Evolutionary conservation across 176 grass and related monocot genomes (phyloP), one percentile per base, ranked within the genome.

Genomic region (Carex cristatella): DNA sequence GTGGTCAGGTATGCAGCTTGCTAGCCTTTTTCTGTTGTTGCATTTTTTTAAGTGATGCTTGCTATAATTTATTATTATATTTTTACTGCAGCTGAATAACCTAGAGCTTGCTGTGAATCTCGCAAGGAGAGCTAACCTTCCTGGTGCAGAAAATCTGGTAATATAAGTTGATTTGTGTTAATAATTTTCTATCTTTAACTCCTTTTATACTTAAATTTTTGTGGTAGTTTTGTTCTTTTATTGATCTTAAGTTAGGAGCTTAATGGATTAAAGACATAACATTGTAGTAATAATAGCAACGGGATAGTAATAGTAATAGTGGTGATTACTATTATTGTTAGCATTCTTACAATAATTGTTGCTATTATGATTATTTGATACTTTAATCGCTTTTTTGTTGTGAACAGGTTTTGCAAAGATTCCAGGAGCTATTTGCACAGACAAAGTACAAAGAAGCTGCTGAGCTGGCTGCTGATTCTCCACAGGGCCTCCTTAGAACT

Each of bases 371-470:
- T 51, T 64, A 44, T 64, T 46, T 63, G 31, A 48, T 28, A 10
- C 32, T 55, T 60, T 62, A 10, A 40, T 81, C 4, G 30, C 4
- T 46, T 82, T 82, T 82, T 65, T 65, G 37, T 65, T 65, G 61
- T 84, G 44, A 32, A 61, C 89, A 98, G 95, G 95, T 94, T 90
- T 92, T 98, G 69, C 92, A 93, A 87, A 90, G 95, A 79, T 94
- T 98, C 11, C 91, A 94, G 86, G 92, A 98, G 87, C 80, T 98
- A 38, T 98, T 98, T 58, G 84, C 91, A 0, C 95, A 98, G 80
- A 94, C 90, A 10, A 98, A 98, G 84, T 94, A 98, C 85, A 98
- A 98, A 85, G 95, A 98, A 89, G 95, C 95, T 83, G 95, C 95
- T 49, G 95, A 98, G 88, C 69, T 98, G 82, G 95, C 94, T 35